Evolutionary conservation across 495 filamentous ascomycete species (phyloP).

Genomic region (Patellaria atrata): DNA sequence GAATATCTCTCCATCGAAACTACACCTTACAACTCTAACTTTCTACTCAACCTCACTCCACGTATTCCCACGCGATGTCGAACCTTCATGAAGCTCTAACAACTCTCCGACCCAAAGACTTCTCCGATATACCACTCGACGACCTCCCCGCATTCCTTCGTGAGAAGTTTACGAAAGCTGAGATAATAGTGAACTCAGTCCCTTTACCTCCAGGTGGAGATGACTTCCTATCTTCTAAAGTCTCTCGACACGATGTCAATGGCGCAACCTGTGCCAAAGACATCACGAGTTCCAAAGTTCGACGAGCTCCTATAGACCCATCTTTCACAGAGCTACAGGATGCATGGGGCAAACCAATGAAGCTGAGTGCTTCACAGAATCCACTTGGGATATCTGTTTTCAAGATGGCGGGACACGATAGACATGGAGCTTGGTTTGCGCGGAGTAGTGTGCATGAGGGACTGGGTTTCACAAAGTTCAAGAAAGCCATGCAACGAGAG

Average conservation of each 20-base stretch:
- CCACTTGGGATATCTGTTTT: conserved; percentile 64
- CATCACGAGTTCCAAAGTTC: conserved; percentile 38
- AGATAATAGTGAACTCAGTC: conserved; percentile 62
- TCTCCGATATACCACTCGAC: conserved; percentile 42
- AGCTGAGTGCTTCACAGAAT: conserved; percentile 54
- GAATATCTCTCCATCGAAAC: no score
- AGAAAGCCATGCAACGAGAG: conserved; percentile 40
- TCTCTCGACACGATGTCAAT: conserved; percentile 27
- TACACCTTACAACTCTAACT: no score
- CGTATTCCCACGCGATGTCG: conserved; percentile 21
- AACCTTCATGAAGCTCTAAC: conserved; percentile 58
- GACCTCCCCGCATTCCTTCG: conserved; percentile 41
- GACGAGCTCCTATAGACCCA: conserved; percentile 35
- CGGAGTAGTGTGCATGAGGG: conserved; percentile 69
- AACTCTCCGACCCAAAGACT: conserved; percentile 55
- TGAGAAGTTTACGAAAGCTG: conserved; percentile 46
- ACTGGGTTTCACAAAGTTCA: conserved; percentile 58
- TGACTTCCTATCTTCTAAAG: conserved; percentile 22
- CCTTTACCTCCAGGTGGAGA: conserved; percentile 38
- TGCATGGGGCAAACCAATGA: conserved; percentile 76
- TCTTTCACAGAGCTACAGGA: conserved; percentile 44
- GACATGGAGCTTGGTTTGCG: conserved; percentile 81
- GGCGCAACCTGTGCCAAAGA: conserved; percentile 32
- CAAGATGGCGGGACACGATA: conserved; percentile 64
- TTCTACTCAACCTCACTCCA: no score